phyloP scores from a whole-genome alignment of 345 rosid species.

The Eucalyptus decipiens region DNA sequence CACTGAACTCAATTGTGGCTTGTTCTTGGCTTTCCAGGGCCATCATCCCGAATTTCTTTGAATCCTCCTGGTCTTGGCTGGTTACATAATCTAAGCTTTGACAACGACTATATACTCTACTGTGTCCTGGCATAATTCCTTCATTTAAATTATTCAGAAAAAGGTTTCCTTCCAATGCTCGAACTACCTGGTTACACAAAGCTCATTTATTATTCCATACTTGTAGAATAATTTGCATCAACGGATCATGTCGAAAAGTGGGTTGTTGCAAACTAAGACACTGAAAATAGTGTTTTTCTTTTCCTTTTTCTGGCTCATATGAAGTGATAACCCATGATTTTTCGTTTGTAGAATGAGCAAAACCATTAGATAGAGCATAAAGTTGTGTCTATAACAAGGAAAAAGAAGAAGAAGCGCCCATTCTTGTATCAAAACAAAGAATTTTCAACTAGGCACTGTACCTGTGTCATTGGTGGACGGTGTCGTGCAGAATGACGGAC shows the following conservation, averaged over 20 bases:
- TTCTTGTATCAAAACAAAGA: background rate
- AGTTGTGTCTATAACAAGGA: background rate
- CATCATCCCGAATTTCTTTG: slow-evolving; percentile 52
- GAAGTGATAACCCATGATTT: background rate
- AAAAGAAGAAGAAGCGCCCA: background rate
- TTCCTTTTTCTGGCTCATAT: background rate
- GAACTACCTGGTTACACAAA: slow-evolving; percentile 43
- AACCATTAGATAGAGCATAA: background rate
- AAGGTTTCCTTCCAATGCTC: slow-evolving; percentile 64
- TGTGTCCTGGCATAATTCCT: slow-evolving; percentile 37
- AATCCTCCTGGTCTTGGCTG: slow-evolving; percentile 50
- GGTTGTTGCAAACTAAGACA: background rate
- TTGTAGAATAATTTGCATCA: background rate
- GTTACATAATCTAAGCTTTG: slow-evolving; percentile 54
- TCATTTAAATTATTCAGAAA: slow-evolving; percentile 47
- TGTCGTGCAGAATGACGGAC: slow-evolving; percentile 64
- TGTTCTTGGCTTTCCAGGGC: slow-evolving; percentile 50
- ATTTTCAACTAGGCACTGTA: background rate
- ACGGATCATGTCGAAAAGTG: background rate
- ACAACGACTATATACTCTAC: slow-evolving; percentile 14
- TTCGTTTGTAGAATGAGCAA: background rate
- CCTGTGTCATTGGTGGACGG: slow-evolving; percentile 87
- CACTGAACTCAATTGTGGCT: slow-evolving; percentile 34
- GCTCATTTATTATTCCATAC: background rate
- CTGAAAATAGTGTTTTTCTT: no score